Conservation (phyloP, 2,329 filamentous ascomycete genomes). For the Lachnum nothofagi region DNA sequence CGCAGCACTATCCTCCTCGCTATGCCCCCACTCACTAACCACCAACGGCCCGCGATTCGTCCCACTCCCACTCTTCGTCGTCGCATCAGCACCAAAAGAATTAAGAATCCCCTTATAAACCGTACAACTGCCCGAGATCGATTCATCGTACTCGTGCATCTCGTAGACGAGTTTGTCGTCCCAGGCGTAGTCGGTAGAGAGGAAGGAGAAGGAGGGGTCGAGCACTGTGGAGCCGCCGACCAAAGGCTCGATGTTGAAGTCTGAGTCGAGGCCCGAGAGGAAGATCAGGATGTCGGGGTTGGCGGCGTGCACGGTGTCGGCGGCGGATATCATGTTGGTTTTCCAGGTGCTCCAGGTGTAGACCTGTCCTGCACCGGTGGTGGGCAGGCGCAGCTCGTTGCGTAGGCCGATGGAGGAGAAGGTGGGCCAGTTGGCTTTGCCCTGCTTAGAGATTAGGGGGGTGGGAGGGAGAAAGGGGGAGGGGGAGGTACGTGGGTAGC, state of each 20-base stretch:
- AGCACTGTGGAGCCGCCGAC: constrained; percentile 14
- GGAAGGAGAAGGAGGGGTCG: constrained; percentile 29
- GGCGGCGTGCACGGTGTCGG: constrained; percentile 38
- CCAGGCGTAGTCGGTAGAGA: constrained; percentile 36
- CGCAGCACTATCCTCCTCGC: constrained; percentile 37
- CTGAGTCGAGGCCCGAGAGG: constrained; percentile 44
- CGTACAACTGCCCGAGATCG: constrained; percentile 3
- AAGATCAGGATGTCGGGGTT: constrained; percentile 43
- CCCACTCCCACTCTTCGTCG: constrained; percentile 30
- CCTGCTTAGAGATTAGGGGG: constrained; percentile 9
- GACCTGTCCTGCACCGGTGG: constrained; percentile 17
- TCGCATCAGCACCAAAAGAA: constrained; percentile 39
- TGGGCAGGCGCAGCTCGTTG: constrained; percentile 37
- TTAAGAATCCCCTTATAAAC: constrained; percentile 35
- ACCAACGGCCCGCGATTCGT: constrained; percentile 38
- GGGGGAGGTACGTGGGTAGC: constrained; percentile 45
- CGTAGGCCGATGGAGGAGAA: constrained; percentile 31
- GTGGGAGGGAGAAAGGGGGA: constrained; percentile 6
- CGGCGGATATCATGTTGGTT: constrained; percentile 38
- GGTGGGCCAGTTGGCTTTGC: constrained; percentile 17
- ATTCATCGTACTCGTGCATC: constrained; percentile 42
- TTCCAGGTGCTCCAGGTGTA: constrained; percentile 46
- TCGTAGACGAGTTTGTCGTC: constrained; percentile 44
- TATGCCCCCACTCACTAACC: constrained; percentile 44
- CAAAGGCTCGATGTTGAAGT: constrained; percentile 29